Evolutionary conservation across 192 early-diverging fungal genomes (phyloP), one percentile per base, ranked within the genome.

Genomic region (Coemansia sp.): DNA sequence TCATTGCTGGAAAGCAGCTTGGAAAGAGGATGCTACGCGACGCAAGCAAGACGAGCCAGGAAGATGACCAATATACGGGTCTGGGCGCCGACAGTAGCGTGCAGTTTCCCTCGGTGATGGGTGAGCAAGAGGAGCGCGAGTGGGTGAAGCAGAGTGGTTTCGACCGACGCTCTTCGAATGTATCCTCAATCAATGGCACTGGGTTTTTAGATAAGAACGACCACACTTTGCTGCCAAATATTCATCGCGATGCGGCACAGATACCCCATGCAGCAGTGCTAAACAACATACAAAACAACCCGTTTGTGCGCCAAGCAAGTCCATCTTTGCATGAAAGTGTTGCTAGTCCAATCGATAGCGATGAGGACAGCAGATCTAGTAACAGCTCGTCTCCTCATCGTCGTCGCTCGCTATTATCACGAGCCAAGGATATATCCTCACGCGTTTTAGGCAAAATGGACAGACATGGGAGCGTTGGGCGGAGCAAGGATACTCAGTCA

Each of bases 91-190:
- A 26, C 49, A 48, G 25, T 30, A 31, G 54, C 52, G 50, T 60
- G 10, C 68, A 56, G 3, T 44, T 80, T 25, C 68, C 68, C 14
- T 54, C 58, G 16, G 67, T 80, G 54, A 80, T 80, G 77, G 68
- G 59, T 31, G 68, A 64, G 24, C 47, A 22, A 4, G 77, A 80
- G 47, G 77, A 80, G 62, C 62, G 65, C 58, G 72, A 74, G 48
- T 65, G 68, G 68, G 31, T 73, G 23, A 21, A 58, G 38, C 22
- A 31, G 34, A 44, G 32, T 18, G 64, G 54, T 12, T 55, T 66
- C 0, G 50, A n/a, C 2, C 64, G 31, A 8, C 71, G 63, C 10
- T 14, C 58, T 12, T 21, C 67, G 9, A 67, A 61, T 27, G 56
- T 64, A 0, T 56, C 63, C 50, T 79, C 76, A 9, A 57, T 73